Evolutionary conservation across 257 asterid genomes (phyloP).

Genomic region (Fraxinus pennsylvanica): DNA sequence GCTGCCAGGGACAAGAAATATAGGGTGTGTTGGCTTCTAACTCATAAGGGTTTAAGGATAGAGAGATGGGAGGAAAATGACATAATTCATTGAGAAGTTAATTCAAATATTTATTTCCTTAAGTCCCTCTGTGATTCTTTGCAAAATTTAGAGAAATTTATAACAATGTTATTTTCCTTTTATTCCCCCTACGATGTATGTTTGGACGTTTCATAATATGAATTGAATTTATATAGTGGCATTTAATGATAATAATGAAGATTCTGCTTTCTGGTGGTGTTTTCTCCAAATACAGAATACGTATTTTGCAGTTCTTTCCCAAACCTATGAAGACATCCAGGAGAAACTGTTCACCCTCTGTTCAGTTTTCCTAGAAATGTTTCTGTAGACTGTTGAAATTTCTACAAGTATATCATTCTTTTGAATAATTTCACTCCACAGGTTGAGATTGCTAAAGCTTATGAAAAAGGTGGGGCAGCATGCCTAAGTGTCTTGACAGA

Average conservation of each 20-base stretch:
- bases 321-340: background rate
- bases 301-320: background rate
- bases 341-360: background rate
- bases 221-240: background rate
- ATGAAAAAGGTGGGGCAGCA: conserved; percentile 94
- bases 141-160: background rate
- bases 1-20: background rate
- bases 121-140: background rate
- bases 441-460: conserved; percentile 91
- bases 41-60: background rate
- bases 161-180: background rate
- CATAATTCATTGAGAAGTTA: background rate
- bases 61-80: background rate
- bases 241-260: background rate
- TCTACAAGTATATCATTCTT: conserved; percentile 2
- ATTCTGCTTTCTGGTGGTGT: background rate
- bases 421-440: conserved; percentile 35
- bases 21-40: background rate
- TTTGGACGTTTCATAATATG: background rate
- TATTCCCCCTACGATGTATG: background rate
- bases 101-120: background rate
- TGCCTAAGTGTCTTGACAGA: conserved; percentile 93
- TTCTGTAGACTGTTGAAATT: background rate
- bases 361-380: background rate
- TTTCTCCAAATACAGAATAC: background rate